Conservation (phyloP, 805 yeast genomes). For the Torulaspora franciscae region DNA sequence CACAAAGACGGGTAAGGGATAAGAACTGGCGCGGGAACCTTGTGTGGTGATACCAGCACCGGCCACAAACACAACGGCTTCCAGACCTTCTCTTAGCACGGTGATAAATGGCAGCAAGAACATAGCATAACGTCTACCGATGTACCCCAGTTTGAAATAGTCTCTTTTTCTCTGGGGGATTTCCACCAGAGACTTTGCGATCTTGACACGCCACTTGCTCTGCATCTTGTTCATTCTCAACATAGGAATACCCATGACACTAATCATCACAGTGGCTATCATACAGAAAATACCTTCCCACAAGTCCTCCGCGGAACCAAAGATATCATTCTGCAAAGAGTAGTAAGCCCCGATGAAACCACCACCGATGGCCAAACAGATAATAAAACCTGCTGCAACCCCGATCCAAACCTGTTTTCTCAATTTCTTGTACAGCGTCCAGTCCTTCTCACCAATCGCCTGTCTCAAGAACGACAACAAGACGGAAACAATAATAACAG, state of each 20-base stretch:
- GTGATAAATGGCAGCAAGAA: conserved; percentile 87
- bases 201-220: conserved; percentile 93
- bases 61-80: conserved; percentile 93
- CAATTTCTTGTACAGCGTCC: conserved; percentile 53
- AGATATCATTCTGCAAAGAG: conserved; percentile 71
- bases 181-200: conserved; percentile 75
- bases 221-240: conserved; percentile 93
- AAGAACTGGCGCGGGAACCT: conserved; percentile 57
- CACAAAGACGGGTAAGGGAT: conserved; percentile 88
- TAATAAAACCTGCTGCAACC: conserved; percentile 59
- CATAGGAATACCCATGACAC: conserved; percentile 96
- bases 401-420: conserved; percentile 87
- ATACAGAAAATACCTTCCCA: conserved; percentile 97
- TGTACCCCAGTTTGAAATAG: conserved; percentile 49
- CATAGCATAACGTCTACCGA: conserved; percentile 75
- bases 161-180: conserved; percentile 47
- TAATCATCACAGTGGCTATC: conserved; percentile 83
- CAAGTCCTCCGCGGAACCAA: conserved; percentile 82
- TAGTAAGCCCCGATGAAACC: conserved; percentile 95
- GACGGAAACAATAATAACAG: conserved; percentile 86
- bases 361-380: conserved; percentile 83
- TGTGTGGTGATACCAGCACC: conserved; percentile 77
- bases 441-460: conserved; percentile 59
- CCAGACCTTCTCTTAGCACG: conserved; percentile 92
- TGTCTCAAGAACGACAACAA: conserved; percentile 87